Base-by-base conservation (phyloP, 2,329 filamentous ascomycete genomes). In the Nigrospora osmanthi region DNA sequence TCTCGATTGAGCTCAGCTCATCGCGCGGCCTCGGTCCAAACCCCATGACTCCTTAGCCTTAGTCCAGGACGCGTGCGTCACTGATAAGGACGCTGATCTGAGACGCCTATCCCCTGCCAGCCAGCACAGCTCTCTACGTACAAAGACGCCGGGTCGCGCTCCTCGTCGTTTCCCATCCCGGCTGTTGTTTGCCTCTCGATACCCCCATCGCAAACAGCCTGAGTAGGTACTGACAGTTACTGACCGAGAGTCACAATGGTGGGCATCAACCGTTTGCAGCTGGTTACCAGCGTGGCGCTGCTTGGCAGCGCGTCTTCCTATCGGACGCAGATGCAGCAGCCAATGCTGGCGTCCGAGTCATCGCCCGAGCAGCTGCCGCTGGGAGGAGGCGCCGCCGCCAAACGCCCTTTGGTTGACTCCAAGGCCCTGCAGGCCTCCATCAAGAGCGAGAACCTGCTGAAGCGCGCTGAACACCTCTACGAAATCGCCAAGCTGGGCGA, bases 401-500 rank as follows among this genome's bases (percentile, higher is more conserved):
- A 41, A 23, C 40, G 53, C 53, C 69, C 68, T 2, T 47, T 78
- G 43, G 65, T 83, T 40, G 72, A 73, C 57, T 75, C 75, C 39
- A 65, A 78, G 56, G 62, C 65, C 13, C 68, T 85, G 2, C 78
- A 85, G 61, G 65, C 63, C 14, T 67, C 66, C 47, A 83, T 88
- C 62, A 69, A 65, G 15, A 61, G 65, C 35, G 65, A 76, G 15
- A 77, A 73, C 19, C 74, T 88, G 7, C 62, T 82, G 36, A 61
- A 68, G 6, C 76, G 81, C 16, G 78, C 83, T 5, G 68, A 81
- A 54, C 61, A 77, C 35, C 73, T 88, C 10, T 86, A 76, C 54
- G 66, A 75, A 42, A 75, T 86, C 45, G 82, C 83, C 0, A 69
- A 81, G 59, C 66, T 73, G 43, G 72, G 74, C 11, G 65, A 75